Base-by-base conservation (phyloP, 2,329 filamentous ascomycete species). In the Septoria petroselini region DNA sequence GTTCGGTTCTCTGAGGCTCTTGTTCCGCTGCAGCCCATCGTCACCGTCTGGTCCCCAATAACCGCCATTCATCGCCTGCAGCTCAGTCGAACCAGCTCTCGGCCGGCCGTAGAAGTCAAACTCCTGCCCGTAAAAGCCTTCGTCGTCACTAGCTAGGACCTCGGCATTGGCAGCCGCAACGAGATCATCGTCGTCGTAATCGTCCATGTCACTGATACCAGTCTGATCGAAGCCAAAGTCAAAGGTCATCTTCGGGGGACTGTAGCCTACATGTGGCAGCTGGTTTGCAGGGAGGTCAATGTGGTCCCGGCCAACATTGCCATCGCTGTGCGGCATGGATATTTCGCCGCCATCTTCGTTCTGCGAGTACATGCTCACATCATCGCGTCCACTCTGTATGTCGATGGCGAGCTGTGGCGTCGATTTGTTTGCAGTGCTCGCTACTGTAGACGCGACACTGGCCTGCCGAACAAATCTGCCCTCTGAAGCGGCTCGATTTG, bases 151-250 rank as follows among this genome's bases (percentile, higher is more conserved):
- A 38, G 93, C 91, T 6, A 98, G 76, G 1, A 87, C 93, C 66
- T 93, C 91, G 0, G 91, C 91, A 61, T 98, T 98, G 4, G 93
- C 93, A 50, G 90, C 93, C 0, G 91, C 91, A 53, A 98, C 94
- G 60, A 97, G 93, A 25, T 84, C 83, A 61, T 96, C 91, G 58
- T 97, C 90, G 48, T 88, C 87, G 52, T 84, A 81, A 58, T 79
- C 77, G 35, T 18, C 34, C 29, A 47, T 39, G 25, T 40, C 43
- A 25, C 43, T 47, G 48, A 80, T 80, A 39, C 74, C 73, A n/a
- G 23, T 30, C 6, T 54, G 59, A 30, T 68, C 68, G 42, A 71
- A 74, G 37, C 72, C 71, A 42, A 70, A 69, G 42, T 72, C 63
- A 14, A 73, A 68, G 18, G 61, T 58, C 44, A 62, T 52, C 40